phyloP scores from a whole-genome alignment of 2,329 filamentous ascomycete species.

The Amauroascus niger region DNA sequence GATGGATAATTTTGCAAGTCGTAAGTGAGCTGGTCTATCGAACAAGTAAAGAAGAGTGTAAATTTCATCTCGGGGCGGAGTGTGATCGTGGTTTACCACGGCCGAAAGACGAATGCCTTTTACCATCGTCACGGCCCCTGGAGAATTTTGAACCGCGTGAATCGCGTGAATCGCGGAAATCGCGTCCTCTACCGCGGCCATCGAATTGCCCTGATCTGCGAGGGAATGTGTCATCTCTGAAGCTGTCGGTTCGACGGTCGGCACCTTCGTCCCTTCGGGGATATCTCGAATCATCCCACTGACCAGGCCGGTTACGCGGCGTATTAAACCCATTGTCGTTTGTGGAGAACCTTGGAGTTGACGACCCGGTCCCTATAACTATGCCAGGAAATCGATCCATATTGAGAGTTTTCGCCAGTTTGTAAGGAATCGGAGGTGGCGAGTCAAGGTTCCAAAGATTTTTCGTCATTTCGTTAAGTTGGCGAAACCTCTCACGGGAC shows the following conservation, averaged over 20 bases:
- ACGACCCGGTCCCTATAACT: neutral
- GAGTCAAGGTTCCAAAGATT: conserved; percentile 1
- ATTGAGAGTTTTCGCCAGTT: neutral
- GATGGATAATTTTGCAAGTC: neutral
- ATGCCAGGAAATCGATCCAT: neutral
- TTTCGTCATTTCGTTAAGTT: conserved; percentile 3
- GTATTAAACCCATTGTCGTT: neutral
- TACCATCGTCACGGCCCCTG: neutral
- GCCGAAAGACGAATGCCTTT: neutral
- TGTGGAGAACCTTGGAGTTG: neutral
- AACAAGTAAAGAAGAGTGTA: neutral
- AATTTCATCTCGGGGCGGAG: neutral
- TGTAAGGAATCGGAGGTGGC: neutral
- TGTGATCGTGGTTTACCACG: no score
- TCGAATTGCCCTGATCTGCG: neutral
- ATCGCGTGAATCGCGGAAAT: neutral
- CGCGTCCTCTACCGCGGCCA: neutral
- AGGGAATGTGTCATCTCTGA: neutral
- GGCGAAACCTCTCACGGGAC: conserved; percentile 1
- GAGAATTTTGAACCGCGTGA: neutral
- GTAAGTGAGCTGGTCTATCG: neutral
- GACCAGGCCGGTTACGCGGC: no score
- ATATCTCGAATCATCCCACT: neutral
- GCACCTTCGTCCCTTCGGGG: neutral
- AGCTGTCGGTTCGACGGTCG: neutral